Conservation (phyloP, 441 rosid species). For the Eruca vesicaria region DNA sequence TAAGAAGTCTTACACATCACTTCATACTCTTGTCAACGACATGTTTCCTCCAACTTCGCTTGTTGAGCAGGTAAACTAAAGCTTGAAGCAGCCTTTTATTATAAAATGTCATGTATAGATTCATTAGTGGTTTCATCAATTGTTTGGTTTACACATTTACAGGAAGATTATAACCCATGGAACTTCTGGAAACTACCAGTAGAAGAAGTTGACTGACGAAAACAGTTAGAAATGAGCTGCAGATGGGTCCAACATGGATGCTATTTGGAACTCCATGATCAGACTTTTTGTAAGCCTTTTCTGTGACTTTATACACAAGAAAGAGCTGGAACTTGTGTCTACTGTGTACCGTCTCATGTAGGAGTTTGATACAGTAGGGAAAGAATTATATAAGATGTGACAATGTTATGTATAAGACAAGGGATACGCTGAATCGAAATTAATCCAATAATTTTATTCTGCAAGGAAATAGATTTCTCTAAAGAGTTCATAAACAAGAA, state of each 20-base stretch:
- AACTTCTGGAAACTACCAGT: constrained; percentile 79
- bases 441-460: background rate
- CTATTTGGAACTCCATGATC: constrained; percentile 1
- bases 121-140: constrained; percentile 1
- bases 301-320: constrained; percentile 12
- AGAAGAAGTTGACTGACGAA: constrained; percentile 47
- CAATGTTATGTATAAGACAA: constrained; percentile 25
- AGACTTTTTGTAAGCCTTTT: constrained; percentile 6
- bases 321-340: constrained; percentile 18
- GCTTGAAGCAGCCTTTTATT: background rate
- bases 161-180: constrained; percentile 89
- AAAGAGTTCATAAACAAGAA: background rate
- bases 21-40: constrained; percentile 85
- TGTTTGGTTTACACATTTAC: constrained; percentile 19
- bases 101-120: background rate
- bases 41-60: constrained; percentile 85
- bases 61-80: constrained; percentile 64
- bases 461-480: background rate
- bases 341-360: constrained; percentile 20
- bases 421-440: background rate
- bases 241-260: background rate
- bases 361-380: constrained; percentile 23
- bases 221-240: constrained; percentile 13
- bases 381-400: constrained; percentile 18
- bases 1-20: constrained; percentile 74